Conservation (phyloP, 2,329 filamentous ascomycete genomes). For the Hypoxylon sp. region DNA sequence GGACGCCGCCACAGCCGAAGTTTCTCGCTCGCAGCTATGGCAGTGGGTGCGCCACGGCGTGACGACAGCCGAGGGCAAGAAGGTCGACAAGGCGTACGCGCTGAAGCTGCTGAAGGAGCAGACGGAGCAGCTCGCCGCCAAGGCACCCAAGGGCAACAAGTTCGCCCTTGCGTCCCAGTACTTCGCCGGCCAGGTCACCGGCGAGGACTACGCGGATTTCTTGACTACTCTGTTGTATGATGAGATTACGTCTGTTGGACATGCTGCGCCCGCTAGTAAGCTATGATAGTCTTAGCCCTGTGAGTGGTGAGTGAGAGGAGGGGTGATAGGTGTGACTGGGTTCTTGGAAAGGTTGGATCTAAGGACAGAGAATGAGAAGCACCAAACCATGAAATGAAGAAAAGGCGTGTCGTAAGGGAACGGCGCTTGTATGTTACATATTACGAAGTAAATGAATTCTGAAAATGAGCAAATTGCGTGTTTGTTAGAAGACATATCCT, state of each 20-base stretch:
- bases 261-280: constrained; percentile 52
- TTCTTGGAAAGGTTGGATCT: not conserved
- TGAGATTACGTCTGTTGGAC: constrained; percentile 53
- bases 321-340: not conserved
- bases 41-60: constrained; percentile 87
- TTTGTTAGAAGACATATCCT: not conserved
- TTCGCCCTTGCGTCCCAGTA: constrained; percentile 91
- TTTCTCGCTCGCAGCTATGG: constrained; percentile 94
- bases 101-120: constrained; percentile 89
- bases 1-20: constrained; percentile 96
- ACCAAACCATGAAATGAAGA: not conserved
- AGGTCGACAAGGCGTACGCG: constrained; percentile 91
- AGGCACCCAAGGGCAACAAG: constrained; percentile 90
- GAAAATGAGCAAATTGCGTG: constrained; percentile 3
- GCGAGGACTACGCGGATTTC: constrained; percentile 98
- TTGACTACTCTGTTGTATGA: constrained; percentile 70
- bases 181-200: constrained; percentile 92
- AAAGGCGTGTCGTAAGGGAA: constrained; percentile 12
- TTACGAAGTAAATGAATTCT: constrained; percentile 32
- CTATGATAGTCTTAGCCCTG: no score
- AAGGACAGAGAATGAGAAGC: not conserved
- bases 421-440: constrained; percentile 27
- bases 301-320: not conserved
- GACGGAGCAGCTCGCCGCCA: constrained; percentile 78
- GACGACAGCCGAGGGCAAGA: constrained; percentile 87